phyloP scores from a whole-genome alignment of 164 flowering plant species.

The Vitis cinerea region DNA sequence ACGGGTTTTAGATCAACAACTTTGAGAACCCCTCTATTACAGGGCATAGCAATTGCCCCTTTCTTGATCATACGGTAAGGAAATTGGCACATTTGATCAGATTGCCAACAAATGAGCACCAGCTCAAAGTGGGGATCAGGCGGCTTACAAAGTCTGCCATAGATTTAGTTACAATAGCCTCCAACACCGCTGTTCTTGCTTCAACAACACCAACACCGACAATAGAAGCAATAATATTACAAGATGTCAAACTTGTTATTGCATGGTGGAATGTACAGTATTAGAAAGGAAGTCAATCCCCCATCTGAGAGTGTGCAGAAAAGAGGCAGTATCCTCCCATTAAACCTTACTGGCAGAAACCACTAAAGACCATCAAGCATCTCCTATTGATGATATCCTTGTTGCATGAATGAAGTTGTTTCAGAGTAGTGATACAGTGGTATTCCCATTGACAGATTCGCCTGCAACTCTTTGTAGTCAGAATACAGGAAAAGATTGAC shows the following conservation, averaged over 20 bases:
- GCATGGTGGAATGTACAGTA: too few species aligned
- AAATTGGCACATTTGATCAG: conserved; percentile 81
- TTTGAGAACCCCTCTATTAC: too few species aligned
- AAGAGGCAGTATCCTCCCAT: too few species aligned
- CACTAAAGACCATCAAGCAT: conserved; percentile 20
- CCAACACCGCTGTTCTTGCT: too few species aligned
- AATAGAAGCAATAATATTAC: too few species aligned
- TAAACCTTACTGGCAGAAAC: too few species aligned
- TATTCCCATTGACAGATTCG: conserved; percentile 76
- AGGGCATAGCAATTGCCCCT: too few species aligned
- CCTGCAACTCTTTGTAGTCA: conserved; percentile 77
- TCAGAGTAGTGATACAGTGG: conserved; percentile 66
- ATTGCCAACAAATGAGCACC: conserved; percentile 91
- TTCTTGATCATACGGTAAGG: conserved; percentile 56
- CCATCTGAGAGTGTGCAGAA: too few species aligned
- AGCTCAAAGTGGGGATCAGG: conserved; percentile 84
- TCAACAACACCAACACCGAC: too few species aligned
- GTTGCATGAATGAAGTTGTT: conserved; percentile 66
- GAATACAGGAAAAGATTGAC: conserved; percentile 87
- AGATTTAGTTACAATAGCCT: conserved; percentile 56
- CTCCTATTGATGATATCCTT: conserved; percentile 85
- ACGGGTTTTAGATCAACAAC: too few species aligned
- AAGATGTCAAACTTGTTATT: too few species aligned
- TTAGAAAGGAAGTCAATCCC: too few species aligned
- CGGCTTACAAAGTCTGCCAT: conserved; percentile 83